Base-by-base conservation (phyloP, 1,284 basidiomycete species). In the Moesziomyces parantarcticus region DNA sequence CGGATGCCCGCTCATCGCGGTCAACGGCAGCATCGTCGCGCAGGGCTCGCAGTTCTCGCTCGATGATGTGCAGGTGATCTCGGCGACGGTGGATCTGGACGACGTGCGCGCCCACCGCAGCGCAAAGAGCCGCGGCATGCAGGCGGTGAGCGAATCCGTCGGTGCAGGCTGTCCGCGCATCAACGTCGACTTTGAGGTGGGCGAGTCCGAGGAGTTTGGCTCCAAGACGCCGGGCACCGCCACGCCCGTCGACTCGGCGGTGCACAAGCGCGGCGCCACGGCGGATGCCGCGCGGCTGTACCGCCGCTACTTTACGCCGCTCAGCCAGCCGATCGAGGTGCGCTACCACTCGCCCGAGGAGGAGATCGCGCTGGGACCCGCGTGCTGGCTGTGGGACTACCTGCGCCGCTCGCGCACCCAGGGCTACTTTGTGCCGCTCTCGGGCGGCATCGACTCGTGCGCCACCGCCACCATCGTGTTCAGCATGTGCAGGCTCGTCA, bases 371-470 rank as follows among this genome's bases (percentile, higher is more conserved):
- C 87, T 97, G 3, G 97, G 96, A 6, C 96, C 96, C 1, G 97
- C 96, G 5, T 99, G 96, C 83, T 99, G 96, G 96, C 87, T 99
- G 9, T 99, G 96, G 97, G 97, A 99, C 84, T 99, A 99, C 80
- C 88, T 99, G 41, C 88, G 96, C 25, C 90, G 96, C 40, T 98
- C 96, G 14, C 88, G 93, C 5, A 94, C 92, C 0, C 93, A 96
- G 78, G 96, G 97, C 1, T 99, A 95, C 86, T 98, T 99, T 83
- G 86, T 99, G 25, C 97, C 97, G 1, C 88, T 99, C 7, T 96
- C 93, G 56, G 96, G 97, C n/a, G 97, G 96, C 13, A 95, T 99
- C 64, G 96, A 99, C 83, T 94, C 92, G 77, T 99, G 96, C 79
- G 94, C 97, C 2, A 98, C 97, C 0, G 92, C 96, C 0, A 90